Percentiles rank a stretch among this genome's conserved stretches.
phyloP scores from a whole-genome alignment of 176 grass and related monocot species.

The Phoenix dactylifera region DNA sequence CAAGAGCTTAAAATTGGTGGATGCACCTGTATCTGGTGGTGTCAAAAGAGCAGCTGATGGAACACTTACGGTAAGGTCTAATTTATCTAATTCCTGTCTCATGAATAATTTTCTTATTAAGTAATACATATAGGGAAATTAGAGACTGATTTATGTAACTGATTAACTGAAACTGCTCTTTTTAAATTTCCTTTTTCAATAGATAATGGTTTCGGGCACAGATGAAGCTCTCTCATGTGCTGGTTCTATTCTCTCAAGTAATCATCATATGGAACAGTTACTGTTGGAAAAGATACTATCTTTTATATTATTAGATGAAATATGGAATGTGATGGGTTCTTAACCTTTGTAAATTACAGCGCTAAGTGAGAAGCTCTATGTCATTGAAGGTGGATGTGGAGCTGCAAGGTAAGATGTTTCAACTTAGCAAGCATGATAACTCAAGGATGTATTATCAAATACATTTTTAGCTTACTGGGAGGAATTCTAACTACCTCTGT shows the following conservation, averaged over 20 bases:
- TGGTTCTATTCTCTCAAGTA: constrained; percentile 77
- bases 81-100: constrained; percentile 14
- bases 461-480: not conserved
- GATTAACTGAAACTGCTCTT: no score
- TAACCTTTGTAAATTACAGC: constrained; percentile 33
- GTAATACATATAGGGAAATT: not conserved
- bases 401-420: constrained; percentile 64
- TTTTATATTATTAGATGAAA: not conserved
- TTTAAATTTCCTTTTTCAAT: constrained; percentile 17
- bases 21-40: constrained; percentile 93
- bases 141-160: no score
- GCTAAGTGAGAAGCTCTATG: constrained; percentile 90
- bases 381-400: constrained; percentile 97
- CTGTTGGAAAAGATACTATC: not conserved
- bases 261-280: constrained; percentile 6
- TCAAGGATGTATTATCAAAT: constrained; percentile 4
- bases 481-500: constrained; percentile 2
- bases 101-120: constrained; percentile 17
- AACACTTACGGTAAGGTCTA: constrained; percentile 60
- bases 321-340: constrained; percentile 6
- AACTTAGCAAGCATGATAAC: constrained; percentile 1
- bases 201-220: constrained; percentile 88
- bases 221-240: constrained; percentile 58
- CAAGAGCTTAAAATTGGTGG: constrained; percentile 64
- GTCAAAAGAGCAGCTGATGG: constrained; percentile 90